Evolutionary conservation across 2,329 filamentous ascomycete species (phyloP).

Genomic region (Trichoderma brevicompactum): DNA sequence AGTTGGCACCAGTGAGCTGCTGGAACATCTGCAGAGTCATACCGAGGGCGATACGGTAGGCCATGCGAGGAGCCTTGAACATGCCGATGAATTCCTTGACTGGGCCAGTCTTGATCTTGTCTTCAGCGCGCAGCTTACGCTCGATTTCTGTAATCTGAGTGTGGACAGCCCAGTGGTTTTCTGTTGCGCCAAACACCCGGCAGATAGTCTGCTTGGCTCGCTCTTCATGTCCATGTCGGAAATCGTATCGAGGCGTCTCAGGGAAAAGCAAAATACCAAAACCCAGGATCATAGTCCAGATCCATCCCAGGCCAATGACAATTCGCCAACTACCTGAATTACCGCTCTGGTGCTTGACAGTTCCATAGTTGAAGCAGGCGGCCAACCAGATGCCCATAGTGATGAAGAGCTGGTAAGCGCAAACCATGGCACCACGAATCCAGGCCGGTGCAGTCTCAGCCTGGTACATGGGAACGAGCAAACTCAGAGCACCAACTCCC

Average conservation of each 20-base stretch:
- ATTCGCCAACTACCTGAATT: conserved; percentile 64
- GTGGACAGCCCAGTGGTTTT: conserved; percentile 51
- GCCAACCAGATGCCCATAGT: conserved; percentile 69
- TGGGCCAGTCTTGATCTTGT: conserved; percentile 45
- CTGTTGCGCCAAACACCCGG: conserved; percentile 51
- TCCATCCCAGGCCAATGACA: conserved; percentile 58
- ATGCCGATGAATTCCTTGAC: conserved; percentile 59
- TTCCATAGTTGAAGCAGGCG: conserved; percentile 66
- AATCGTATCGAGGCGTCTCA: conserved; percentile 58
- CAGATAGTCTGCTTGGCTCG: conserved; percentile 54
- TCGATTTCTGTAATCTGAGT: conserved; percentile 59
- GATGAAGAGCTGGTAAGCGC: conserved; percentile 73
- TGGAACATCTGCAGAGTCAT: conserved; percentile 67
- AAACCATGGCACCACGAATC: conserved; percentile 68
- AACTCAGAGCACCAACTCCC: conserved; percentile 67
- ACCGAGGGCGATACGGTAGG: conserved; percentile 64
- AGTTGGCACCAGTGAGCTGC: conserved; percentile 70
- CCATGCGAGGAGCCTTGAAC: conserved; percentile 67
- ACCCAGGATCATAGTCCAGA: conserved; percentile 55
- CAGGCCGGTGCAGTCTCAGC: conserved; percentile 70
- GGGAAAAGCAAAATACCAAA: conserved; percentile 55
- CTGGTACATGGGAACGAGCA: conserved; percentile 73
- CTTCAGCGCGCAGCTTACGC: conserved; percentile 56
- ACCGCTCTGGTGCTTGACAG: conserved; percentile 48
- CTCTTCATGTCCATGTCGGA: conserved; percentile 52